Base-by-base conservation (phyloP, 2,329 filamentous ascomycete species). In the Colletotrichum caudatum region DNA sequence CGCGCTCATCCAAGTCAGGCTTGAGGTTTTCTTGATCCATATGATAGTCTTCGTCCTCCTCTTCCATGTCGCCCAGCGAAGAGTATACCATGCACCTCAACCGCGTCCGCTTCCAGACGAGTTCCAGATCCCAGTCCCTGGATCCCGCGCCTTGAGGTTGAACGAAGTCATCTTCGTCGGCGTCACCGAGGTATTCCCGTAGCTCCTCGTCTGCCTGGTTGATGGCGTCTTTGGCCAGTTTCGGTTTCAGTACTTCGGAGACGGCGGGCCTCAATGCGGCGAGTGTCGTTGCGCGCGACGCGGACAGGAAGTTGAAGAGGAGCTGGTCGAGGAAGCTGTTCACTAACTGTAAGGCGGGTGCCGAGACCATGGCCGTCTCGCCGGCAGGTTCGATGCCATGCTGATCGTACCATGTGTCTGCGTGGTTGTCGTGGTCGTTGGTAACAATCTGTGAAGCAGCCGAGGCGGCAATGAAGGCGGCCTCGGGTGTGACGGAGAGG, bases 81-180 rank as follows among this genome's bases (percentile, higher is more conserved):
- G 95, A 98, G 80, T 98, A 98, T 29, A 99, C 95, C 96, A 99
- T 99, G 80, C 96, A 97, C 72, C 96, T 90, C 77, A 99, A 84
- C 66, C 96, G 90, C 0, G 95, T 96, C 75, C 96, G 89, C 84
- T 97, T 98, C 95, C 96, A 99, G 23, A 95, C 92, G 67, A 95
- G 87, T 78, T 98, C 93, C n/a, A 97, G 84, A 79, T 98, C 94
- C 90, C 95, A 98, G 75, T 92, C 90, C 2, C 86, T 86, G 14
- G 85, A 81, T 41, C 85, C 83, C 56, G 83, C 82, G 33, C 87
- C 85, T 56, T 88, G 82, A n/a, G 89, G 84, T 18, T 87, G 85
- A 7, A 84, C 82, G 39, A 90, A 83, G 50, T 94, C 92, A 48
- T 96, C 94, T 59, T 95, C 91, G 39, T 93, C 92, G 20, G 88